Evolutionary conservation across 495 filamentous ascomycete species (phyloP), one percentile per base, ranked within the genome.

Genomic region (Penicillium angulare): DNA sequence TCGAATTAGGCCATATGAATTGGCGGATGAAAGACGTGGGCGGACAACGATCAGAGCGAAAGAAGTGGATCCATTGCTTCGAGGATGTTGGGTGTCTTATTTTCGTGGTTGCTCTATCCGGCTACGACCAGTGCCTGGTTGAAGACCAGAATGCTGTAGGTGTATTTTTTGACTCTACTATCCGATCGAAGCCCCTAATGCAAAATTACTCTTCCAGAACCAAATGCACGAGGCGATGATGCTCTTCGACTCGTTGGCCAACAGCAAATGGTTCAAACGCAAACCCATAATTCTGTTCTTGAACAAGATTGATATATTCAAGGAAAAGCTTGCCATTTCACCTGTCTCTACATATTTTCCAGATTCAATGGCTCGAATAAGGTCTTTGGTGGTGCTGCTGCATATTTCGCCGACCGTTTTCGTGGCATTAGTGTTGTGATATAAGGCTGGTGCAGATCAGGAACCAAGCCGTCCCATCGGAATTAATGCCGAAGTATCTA

Each of bases 61-160:
- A 98, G 81, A 98, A 98, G 72, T 98, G 93, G 93, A 97, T 98
- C 56, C 93, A 98, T 65, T 97, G 93, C 72, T 98, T 98, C 66
- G 93, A 98, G 63, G 95, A 95, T 60, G 93, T 98, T 53, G 91
- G 89, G 49, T 88, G 87, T 64, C 76, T 98, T 27, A 78, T 98
- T 36, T 98, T 98, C 72, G 81, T 98, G 62, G 93, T 96, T 41
- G 93, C 93, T 27, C 86, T 98, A 56, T 96, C 90, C 50, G 93
- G 92, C 29, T 98, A 97, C 64, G 93, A 98, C 66, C 93, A 98
- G 69, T 92, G 92, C 59, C 74, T 98, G 17, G 89, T 97, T 3
- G 93, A 98, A 71, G 93, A 98, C 66, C 93, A 96, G 71, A 95
- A 93, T 56, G 95, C 90, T 36, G 92, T 97, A 80, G 72, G 89